Conservation (phyloP, 2,329 filamentous ascomycete genomes). For the Macrophomina pseudophaseolina region DNA sequence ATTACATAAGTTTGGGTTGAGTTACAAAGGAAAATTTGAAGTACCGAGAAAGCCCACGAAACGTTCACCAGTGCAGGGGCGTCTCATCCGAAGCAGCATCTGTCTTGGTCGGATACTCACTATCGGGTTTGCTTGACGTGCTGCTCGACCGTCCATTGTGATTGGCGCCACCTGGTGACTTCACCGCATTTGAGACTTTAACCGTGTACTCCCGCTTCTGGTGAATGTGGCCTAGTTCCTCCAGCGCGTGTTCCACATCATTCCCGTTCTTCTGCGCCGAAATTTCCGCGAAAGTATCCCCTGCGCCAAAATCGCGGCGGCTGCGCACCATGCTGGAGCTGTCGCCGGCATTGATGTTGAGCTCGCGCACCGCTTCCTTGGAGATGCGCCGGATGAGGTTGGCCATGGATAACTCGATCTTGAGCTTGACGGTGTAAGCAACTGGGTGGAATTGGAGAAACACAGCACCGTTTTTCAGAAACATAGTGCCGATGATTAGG, state of each 20-base stretch:
- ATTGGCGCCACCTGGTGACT: neutral
- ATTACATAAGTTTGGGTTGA: too few relatives aligned
- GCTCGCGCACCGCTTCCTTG: constrained; percentile 5
- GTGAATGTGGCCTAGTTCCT: neutral
- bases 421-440: constrained; percentile 51
- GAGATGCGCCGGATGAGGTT: constrained; percentile 41
- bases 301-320: constrained; percentile 3
- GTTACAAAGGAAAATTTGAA: neutral
- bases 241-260: neutral
- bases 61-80: constrained; percentile 2
- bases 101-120: neutral
- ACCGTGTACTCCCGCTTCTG: constrained; percentile 13
- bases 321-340: neutral
- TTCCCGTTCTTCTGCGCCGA: neutral
- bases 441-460: constrained; percentile 50
- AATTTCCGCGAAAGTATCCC: neutral
- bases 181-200: neutral
- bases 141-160: neutral
- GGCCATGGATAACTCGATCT: constrained; percentile 54
- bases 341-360: neutral
- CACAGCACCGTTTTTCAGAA: constrained; percentile 18
- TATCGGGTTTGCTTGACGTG: neutral
- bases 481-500: constrained; percentile 26
- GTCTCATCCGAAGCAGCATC: constrained; percentile 11
- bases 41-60: neutral